Evolutionary conservation across 352 stramenopile species (phyloP).

Genomic region (Phytophthora citricola): DNA sequence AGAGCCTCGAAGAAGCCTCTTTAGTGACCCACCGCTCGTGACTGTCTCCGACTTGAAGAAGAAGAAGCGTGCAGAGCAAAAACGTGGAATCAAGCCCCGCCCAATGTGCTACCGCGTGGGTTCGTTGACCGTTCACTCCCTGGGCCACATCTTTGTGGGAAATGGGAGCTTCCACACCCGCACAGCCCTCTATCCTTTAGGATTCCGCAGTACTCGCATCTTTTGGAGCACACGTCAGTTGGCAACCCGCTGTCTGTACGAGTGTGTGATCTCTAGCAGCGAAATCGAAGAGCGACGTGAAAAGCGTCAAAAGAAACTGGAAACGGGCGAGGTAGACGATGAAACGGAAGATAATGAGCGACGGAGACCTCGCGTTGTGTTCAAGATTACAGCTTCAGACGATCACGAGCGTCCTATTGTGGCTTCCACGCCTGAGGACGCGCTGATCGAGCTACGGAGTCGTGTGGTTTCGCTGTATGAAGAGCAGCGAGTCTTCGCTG

Average conservation of each 20-base stretch:
- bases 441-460: constrained; percentile 73
- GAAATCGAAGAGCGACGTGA: constrained; percentile 65
- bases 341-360: constrained; percentile 12
- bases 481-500: constrained; percentile 56
- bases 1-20: constrained; percentile 51
- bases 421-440: constrained; percentile 67
- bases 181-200: constrained; percentile 88
- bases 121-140: constrained; percentile 79
- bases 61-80: constrained; percentile 53
- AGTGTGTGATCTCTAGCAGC: constrained; percentile 88
- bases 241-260: constrained; percentile 85
- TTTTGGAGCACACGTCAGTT: constrained; percentile 89
- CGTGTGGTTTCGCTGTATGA: constrained; percentile 81
- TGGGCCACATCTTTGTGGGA: constrained; percentile 81
- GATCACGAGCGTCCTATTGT: constrained; percentile 64
- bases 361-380: constrained; percentile 50
- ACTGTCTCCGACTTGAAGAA: constrained; percentile 66
- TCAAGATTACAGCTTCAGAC: constrained; percentile 83
- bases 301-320: constrained; percentile 23
- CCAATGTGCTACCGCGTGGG: constrained; percentile 72
- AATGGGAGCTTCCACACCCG: constrained; percentile 88
- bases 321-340: constrained; percentile 1
- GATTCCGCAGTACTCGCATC: constrained; percentile 92
- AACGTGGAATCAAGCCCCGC: constrained; percentile 47
- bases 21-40: constrained; percentile 56